phyloP scores from a whole-genome alignment of 805 yeast species.

The Zygoascus ofunaensis region DNA sequence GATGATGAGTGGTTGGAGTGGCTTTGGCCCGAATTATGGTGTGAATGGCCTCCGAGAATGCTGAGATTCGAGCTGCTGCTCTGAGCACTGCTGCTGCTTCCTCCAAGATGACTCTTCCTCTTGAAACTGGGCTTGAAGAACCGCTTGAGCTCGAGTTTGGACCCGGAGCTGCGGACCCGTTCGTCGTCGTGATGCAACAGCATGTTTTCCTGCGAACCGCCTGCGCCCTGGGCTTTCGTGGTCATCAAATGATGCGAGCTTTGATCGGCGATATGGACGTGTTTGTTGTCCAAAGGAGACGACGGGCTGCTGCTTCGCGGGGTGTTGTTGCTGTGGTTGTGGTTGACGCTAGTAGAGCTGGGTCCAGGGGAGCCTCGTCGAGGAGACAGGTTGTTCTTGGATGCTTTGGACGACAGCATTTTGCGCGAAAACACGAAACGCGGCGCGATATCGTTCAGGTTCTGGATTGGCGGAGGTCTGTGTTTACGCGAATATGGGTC shows the following conservation, averaged over 20 bases:
- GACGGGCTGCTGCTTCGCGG: too few species aligned
- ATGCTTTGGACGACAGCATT: slow-evolving; percentile 4
- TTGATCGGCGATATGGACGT: slow-evolving; percentile 1
- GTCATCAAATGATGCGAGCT: slow-evolving; percentile 5
- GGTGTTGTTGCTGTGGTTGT: too few species aligned
- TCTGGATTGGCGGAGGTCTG: slow-evolving; percentile 21
- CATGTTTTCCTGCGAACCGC: not conserved
- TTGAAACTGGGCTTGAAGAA: slow-evolving; percentile 31
- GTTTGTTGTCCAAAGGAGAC: slow-evolving; percentile 1
- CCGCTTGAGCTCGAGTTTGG: slow-evolving; percentile 34
- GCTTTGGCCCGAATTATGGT: slow-evolving; percentile 3
- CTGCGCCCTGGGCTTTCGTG: not conserved
- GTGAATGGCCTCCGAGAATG: not conserved
- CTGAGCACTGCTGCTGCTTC: slow-evolving; percentile 2
- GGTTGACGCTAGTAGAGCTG: not conserved
- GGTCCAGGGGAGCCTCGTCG: slow-evolving; percentile 9
- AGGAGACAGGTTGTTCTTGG: not conserved
- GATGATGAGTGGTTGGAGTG: too few species aligned
- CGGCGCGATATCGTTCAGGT: slow-evolving; percentile 26
- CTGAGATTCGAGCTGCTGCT: not conserved
- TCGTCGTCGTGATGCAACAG: slow-evolving; percentile 4
- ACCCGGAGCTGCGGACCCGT: slow-evolving; percentile 10
- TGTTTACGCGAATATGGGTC: slow-evolving; percentile 29
- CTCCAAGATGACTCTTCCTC: slow-evolving; percentile 10
- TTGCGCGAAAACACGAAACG: slow-evolving; percentile 25